Conservation (phyloP, 768 basidiomycete genomes). For the Gymnopilus junonius region DNA sequence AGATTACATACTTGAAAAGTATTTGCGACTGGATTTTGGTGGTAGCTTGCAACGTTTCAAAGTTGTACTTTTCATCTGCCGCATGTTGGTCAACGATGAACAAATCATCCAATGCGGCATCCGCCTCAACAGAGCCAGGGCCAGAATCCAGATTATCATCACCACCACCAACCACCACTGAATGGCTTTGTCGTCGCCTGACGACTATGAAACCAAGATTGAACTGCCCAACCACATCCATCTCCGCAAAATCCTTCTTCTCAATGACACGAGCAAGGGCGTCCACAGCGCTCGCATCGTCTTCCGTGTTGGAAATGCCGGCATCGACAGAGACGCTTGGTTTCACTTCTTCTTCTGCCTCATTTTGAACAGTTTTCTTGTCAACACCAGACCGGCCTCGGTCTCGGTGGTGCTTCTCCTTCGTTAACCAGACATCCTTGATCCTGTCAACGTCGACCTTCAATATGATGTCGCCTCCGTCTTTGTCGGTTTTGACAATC, state of each 20-base stretch:
- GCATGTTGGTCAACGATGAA: constrained; percentile 99
- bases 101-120: constrained; percentile 70
- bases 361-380: background rate
- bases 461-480: constrained; percentile 30
- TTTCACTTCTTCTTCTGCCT: no score
- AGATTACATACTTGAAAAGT: constrained; percentile 83
- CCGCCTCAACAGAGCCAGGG: background rate
- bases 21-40: constrained; percentile 88
- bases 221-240: constrained; percentile 93
- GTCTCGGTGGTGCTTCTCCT: constrained; percentile 10
- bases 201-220: constrained; percentile 94
- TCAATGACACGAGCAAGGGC: constrained; percentile 84
- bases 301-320: constrained; percentile 44
- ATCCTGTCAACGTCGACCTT: constrained; percentile 33
- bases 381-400: background rate
- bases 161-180: background rate
- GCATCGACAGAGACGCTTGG: constrained; percentile 38
- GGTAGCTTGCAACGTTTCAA: constrained; percentile 90
- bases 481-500: constrained; percentile 40
- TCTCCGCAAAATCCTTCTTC: constrained; percentile 82
- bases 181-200: constrained; percentile 50
- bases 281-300: constrained; percentile 59
- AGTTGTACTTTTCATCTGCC: constrained; percentile 98
- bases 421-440: constrained; percentile 19
- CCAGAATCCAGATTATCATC: background rate